phyloP scores from a whole-genome alignment of 768 basidiomycete genomes.

The Scleroderma bovista region DNA sequence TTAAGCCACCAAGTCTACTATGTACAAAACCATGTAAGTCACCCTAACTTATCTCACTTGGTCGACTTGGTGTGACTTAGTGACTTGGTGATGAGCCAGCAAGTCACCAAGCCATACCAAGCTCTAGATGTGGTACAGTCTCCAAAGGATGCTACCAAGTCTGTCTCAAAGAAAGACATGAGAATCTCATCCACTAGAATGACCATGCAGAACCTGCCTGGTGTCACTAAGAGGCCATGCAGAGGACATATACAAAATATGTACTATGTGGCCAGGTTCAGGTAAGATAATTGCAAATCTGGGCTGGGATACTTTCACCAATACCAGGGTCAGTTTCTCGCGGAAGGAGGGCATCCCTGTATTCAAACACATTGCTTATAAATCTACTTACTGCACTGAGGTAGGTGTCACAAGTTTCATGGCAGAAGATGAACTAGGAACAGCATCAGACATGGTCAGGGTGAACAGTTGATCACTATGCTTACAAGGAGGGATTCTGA shows the following conservation, averaged over 20 bases:
- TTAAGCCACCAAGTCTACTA: too few species aligned
- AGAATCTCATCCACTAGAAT: conserved; percentile 94
- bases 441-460: conserved; percentile 6
- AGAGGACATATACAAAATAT: conserved; percentile 19
- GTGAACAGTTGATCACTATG: background rate
- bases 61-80: too few species aligned
- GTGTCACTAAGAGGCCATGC: conserved; percentile 7
- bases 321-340: conserved; percentile 26
- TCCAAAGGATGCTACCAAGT: conserved; percentile 85
- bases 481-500: conserved; percentile 90
- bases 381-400: conserved; percentile 94
- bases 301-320: conserved; percentile 38
- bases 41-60: too few species aligned
- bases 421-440: conserved; percentile 91
- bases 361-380: conserved; percentile 98
- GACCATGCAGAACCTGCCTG: conserved; percentile 90
- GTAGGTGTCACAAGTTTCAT: conserved; percentile 94
- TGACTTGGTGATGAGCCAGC: too few species aligned
- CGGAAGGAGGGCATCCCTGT: conserved; percentile 88
- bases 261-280: conserved; percentile 86
- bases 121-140: conserved; percentile 60
- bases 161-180: conserved; percentile 94
- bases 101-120: too few species aligned
- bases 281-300: conserved; percentile 75
- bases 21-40: too few species aligned